Conservation (phyloP, 768 basidiomycete species). For the Rhizopogon vinicolor region DNA sequence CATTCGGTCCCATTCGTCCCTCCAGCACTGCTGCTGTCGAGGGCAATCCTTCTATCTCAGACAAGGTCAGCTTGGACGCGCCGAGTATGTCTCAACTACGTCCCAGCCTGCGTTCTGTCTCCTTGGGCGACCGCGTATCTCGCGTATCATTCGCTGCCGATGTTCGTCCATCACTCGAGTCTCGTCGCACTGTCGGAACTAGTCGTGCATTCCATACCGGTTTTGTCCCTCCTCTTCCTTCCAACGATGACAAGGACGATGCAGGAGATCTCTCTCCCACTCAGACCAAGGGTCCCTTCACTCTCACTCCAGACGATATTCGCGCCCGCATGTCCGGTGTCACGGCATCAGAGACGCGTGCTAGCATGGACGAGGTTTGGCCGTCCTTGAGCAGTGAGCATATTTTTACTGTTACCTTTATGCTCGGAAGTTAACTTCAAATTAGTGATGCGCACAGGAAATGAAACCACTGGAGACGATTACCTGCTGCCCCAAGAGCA, state of each 20-base stretch:
- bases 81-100: slow-evolving; percentile 42
- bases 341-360: slow-evolving; percentile 24
- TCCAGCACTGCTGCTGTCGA: slow-evolving; percentile 39
- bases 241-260: slow-evolving; percentile 23
- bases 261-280: slow-evolving; percentile 36
- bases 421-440: slow-evolving; percentile 4
- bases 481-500: slow-evolving; percentile 38
- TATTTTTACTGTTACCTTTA: not conserved
- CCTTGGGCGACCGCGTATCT: slow-evolving; percentile 45
- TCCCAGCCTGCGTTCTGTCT: slow-evolving; percentile 49
- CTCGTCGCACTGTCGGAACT: slow-evolving; percentile 33
- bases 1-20: slow-evolving; percentile 55
- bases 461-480: slow-evolving; percentile 29
- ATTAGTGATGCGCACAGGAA: slow-evolving; percentile 71
- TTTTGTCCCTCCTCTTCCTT: slow-evolving; percentile 38
- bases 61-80: slow-evolving; percentile 36
- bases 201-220: slow-evolving; percentile 40
- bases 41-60: slow-evolving; percentile 28
- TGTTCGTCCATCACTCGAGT: slow-evolving; percentile 42
- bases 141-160: slow-evolving; percentile 71
- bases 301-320: slow-evolving; percentile 60
- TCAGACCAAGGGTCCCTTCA: slow-evolving; percentile 36
- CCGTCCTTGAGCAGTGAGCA: slow-evolving; percentile 63
- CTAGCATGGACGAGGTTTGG: slow-evolving; percentile 53
- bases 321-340: slow-evolving; percentile 42